A percentile compares a stretch with the other conserved stretches of the same genome.
Evolutionary conservation across 768 basidiomycete species (phyloP).

Genomic region (Cystobasidium onofrii): DNA sequence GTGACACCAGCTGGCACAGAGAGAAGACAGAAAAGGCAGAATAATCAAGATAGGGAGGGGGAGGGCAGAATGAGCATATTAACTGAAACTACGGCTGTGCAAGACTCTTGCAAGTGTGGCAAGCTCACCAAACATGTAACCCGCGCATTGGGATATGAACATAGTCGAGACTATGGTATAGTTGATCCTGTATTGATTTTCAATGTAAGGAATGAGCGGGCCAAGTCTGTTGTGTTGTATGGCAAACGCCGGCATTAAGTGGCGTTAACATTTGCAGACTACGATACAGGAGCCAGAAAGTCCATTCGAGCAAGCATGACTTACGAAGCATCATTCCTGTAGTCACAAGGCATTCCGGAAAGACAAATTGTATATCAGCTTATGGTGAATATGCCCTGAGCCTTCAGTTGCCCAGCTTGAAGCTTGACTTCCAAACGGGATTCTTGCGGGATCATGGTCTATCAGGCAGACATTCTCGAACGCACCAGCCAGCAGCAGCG

Average conservation of each 20-base stretch:
- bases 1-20: not conserved
- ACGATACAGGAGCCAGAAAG: too few species aligned
- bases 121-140: slow-evolving; percentile 1
- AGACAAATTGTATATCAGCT: not conserved
- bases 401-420: too few species aligned
- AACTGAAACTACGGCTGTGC: too few species aligned
- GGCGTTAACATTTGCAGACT: too few species aligned
- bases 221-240: not conserved
- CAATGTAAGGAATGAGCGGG: slow-evolving; percentile 24
- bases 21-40: not conserved
- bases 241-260: not conserved
- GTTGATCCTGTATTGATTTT: not conserved
- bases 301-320: too few species aligned
- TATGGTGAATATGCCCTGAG: too few species aligned
- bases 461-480: not conserved
- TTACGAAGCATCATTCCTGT: slow-evolving; percentile 10
- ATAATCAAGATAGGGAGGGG: not conserved
- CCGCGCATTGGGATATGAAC: slow-evolving; percentile 5
- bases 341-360: too few species aligned
- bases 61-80: too few species aligned
- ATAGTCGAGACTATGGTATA: slow-evolving; percentile 3
- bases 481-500: slow-evolving; percentile 27
- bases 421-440: too few species aligned
- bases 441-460: too few species aligned
- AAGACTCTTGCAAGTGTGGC: too few species aligned